A percentile compares a stretch with the other conserved stretches of the same genome.
Evolutionary conservation across 371 early-diverging fungal genomes (phyloP).

Genomic region (Mucor lusitanicus): DNA sequence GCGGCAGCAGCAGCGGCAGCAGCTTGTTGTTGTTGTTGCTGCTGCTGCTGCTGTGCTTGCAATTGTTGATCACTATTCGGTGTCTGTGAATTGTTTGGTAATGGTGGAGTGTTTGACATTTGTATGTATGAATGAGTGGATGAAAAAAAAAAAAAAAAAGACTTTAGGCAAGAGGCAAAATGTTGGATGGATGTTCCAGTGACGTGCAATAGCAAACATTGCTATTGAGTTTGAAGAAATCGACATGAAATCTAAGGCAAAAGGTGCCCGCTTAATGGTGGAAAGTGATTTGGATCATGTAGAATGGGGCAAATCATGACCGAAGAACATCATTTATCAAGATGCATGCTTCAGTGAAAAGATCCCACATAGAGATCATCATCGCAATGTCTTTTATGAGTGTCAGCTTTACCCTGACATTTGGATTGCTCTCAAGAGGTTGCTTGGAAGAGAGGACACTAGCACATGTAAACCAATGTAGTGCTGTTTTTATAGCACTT

Average conservation of each 20-base stretch:
- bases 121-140: not conserved
- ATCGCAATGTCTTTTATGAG: too few species aligned
- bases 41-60: not conserved
- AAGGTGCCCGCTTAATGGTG: too few species aligned
- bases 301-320: too few species aligned
- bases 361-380: too few species aligned
- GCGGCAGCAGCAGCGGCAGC: slow-evolving; percentile 5
- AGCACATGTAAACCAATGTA: too few species aligned
- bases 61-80: not conserved
- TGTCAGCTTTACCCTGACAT: too few species aligned
- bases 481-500: not conserved
- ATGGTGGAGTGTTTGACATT: slow-evolving; percentile 20
- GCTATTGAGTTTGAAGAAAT: not conserved
- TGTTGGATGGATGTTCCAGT: not conserved
- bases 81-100: not conserved
- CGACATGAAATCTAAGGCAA: not conserved
- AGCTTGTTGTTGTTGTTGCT: too few species aligned
- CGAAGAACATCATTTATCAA: too few species aligned
- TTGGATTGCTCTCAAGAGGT: too few species aligned
- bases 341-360: too few species aligned
- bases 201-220: not conserved
- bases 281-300: too few species aligned
- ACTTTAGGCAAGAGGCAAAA: not conserved
- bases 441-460: too few species aligned
- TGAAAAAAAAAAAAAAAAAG: not conserved